These are phyloP conservation scores for Cercospora sp. DNA, from an alignment of 2,329 filamentous ascomycete genomes.

Conservation along the genomic window DNA sequence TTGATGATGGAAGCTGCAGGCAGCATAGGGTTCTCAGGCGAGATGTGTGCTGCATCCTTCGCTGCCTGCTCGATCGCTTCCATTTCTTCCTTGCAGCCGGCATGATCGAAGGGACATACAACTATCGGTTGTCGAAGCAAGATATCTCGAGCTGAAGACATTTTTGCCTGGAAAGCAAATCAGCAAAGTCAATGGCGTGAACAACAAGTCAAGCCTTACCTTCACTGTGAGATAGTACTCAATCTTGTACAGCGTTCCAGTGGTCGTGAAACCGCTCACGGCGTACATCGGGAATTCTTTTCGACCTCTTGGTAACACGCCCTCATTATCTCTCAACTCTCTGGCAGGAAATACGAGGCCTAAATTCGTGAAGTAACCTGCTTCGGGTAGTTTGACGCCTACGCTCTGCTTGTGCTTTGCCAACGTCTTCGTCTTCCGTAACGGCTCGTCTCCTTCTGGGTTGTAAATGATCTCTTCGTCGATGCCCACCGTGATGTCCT, in stretches of 20 bases:
- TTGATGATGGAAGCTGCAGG: conserved; percentile 80
- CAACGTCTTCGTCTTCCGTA: conserved; percentile 82
- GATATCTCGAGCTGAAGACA: conserved; percentile 87
- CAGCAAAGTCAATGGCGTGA: conserved; percentile 12
- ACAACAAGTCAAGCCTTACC: conserved; percentile 53
- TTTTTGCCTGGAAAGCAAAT: conserved; percentile 66
- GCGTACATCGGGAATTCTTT: conserved; percentile 86
- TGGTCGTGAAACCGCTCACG: conserved; percentile 88
- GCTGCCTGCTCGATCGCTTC: conserved; percentile 95
- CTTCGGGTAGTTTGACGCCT: conserved; percentile 81
- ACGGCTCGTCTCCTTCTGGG: conserved; percentile 75
- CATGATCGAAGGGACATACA: conserved; percentile 91
- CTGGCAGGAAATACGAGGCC: conserved; percentile 88
- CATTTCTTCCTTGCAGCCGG: conserved; percentile 97
- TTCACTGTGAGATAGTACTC: conserved; percentile 96
- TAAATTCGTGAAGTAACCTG: conserved; percentile 89
- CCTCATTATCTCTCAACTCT: conserved; percentile 82
- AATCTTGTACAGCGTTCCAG: conserved; percentile 93
- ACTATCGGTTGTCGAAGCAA: conserved; percentile 87
- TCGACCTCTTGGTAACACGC: conserved; percentile 80
- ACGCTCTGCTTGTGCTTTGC: conserved; percentile 80
- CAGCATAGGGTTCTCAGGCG: conserved; percentile 89
- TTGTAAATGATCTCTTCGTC: conserved; percentile 99
- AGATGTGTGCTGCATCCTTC: conserved; percentile 84
- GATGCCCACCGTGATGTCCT: conserved; percentile 88